Evolutionary conservation across 352 stramenopile species (phyloP).

Genomic region (Aphanomyces cochlioides): DNA sequence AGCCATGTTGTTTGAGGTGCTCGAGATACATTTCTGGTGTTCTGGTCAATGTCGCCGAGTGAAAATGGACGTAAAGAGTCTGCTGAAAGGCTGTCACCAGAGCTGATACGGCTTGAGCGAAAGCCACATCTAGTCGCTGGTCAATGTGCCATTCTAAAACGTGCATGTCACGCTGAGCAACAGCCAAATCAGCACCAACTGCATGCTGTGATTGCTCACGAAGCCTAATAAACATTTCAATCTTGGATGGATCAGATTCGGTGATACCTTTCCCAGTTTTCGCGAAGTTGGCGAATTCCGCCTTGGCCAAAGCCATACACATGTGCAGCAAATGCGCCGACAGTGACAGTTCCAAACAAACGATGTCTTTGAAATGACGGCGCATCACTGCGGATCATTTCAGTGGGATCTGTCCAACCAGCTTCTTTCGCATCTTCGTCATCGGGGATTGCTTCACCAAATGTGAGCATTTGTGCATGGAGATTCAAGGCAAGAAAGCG

Average conservation of each 20-base stretch:
- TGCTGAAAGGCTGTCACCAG: slow-evolving; percentile 84
- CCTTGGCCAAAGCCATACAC: slow-evolving; percentile 79
- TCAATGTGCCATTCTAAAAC: slow-evolving; percentile 83
- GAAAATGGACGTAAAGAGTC: slow-evolving; percentile 73
- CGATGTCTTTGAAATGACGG: slow-evolving; percentile 50
- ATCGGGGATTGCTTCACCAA: slow-evolving; percentile 55
- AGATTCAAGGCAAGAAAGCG: slow-evolving; percentile 80
- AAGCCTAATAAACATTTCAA: slow-evolving; percentile 29
- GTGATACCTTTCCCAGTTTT: slow-evolving; percentile 41
- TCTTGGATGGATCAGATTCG: too few species aligned
- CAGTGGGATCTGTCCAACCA: not conserved
- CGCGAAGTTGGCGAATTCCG: slow-evolving; percentile 71
- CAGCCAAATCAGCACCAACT: slow-evolving; percentile 42
- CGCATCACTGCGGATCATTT: slow-evolving; percentile 25
- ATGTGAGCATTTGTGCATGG: slow-evolving; percentile 77
- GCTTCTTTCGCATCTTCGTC: slow-evolving; percentile 4
- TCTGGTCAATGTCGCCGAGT: slow-evolving; percentile 24
- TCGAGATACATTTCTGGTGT: not conserved
- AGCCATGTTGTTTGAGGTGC: slow-evolving; percentile 46
- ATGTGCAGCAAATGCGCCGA: slow-evolving; percentile 78
- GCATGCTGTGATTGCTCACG: slow-evolving; percentile 49
- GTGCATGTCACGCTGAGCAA: slow-evolving; percentile 74
- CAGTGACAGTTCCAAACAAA: slow-evolving; percentile 77
- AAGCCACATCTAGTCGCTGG: slow-evolving; percentile 75
- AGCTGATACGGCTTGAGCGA: slow-evolving; percentile 74